Base-by-base conservation (phyloP, 116 monocot species). In the Thalassia testudinum region DNA sequence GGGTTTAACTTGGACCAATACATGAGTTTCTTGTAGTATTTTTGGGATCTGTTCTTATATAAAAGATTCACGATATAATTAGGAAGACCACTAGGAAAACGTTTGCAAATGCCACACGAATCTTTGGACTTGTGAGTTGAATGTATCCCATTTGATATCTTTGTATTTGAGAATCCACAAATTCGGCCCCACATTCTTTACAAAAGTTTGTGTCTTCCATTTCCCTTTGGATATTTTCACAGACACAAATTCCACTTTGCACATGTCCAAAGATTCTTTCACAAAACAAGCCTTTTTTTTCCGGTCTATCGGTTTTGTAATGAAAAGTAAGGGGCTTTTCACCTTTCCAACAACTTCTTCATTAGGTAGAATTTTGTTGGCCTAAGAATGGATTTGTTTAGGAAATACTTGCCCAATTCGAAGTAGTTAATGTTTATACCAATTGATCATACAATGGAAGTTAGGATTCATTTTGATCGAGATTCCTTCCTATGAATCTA, bases 61-160 rank as follows among this genome's bases (percentile, higher is more conserved):
- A 61, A 61, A 49, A 61, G 26, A 50, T 50, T 51, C 29, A 34
- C 30, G 20, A 61, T 61, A 34, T 50, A 50, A 27, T 28, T 61
- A 61, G 61, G 61, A 50, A 61, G 50, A 34, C n/a, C n/a, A n/a
- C n/a, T n/a, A n/a, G n/a, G n/a, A n/a, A n/a, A n/a, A n/a, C n/a
- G 5, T 12, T 61, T 30, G 49, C 50, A 62, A 62, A 62, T 50
- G 50, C 61, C 61, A 50, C 66, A 66, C 56, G 57, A 58, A 48
- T 58, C 49, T 50, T 30, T 57, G 50, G 66, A 65, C 56, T 48
- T 45, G 65, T 20, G 57, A 65, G 65, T 65, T 56, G 45, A 43
- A 65, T 65, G 65, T 65, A 47, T 65, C 56, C 54, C 24, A 65
- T 65, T 65, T 65, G 45, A 48, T 65, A 65, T 65, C 43, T 65